Evolutionary conservation across 148 eudicot genomes (phyloP).

Genomic region (Chenopodium album): DNA sequence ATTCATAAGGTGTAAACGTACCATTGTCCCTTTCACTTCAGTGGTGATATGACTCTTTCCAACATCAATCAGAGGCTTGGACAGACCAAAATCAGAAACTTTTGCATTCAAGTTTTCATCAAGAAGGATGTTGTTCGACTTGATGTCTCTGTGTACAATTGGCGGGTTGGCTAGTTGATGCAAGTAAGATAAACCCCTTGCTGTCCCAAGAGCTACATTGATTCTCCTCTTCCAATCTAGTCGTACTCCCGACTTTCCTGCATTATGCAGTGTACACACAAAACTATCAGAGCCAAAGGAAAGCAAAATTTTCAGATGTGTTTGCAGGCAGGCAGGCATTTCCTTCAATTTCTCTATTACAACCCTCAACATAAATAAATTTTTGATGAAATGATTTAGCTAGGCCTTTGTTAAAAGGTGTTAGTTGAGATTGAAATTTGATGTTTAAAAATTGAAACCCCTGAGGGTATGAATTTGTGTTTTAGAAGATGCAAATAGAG

Average conservation of each 20-base stretch:
- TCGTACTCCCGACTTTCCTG: constrained; percentile 78
- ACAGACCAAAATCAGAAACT: constrained; percentile 89
- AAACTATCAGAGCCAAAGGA: too few relatives aligned
- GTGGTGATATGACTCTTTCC: constrained; percentile 82
- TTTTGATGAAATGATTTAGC: too few relatives aligned
- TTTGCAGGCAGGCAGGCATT: too few relatives aligned
- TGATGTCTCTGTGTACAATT: constrained; percentile 84
- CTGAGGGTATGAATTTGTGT: too few relatives aligned
- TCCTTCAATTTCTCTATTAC: too few relatives aligned
- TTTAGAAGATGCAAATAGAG: too few relatives aligned
- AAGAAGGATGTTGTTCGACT: constrained; percentile 76
- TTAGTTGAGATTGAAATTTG: too few relatives aligned
- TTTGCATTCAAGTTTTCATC: constrained; percentile 82
- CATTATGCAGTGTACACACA: neutral
- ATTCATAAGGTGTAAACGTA: constrained; percentile 16
- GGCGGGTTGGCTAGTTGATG: constrained; percentile 91
- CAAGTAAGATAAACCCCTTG: constrained; percentile 83
- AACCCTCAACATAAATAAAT: too few relatives aligned
- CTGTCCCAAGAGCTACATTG: constrained; percentile 73
- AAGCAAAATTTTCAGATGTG: too few relatives aligned
- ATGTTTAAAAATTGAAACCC: too few relatives aligned
- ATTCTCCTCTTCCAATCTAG: constrained; percentile 87
- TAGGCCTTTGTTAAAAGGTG: too few relatives aligned
- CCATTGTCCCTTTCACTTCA: constrained; percentile 94
- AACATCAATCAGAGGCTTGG: constrained; percentile 64